Evolutionary conservation across 805 yeast species (phyloP), one percentile per base, ranked within the genome.

Genomic region (Metschnikowia peoriensis): DNA sequence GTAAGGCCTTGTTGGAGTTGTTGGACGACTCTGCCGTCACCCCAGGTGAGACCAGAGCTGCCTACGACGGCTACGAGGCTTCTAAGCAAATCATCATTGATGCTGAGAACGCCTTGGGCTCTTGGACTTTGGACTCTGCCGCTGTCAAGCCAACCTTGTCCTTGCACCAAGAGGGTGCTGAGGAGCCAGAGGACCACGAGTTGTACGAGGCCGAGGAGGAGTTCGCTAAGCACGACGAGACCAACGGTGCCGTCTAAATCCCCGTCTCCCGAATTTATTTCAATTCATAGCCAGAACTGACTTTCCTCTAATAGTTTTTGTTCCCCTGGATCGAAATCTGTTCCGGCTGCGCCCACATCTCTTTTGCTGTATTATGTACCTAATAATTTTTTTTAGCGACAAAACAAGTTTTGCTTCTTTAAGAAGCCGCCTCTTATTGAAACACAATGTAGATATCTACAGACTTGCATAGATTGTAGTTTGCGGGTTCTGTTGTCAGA

Each of bases 21-120:
- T 83, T 93, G 71, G 98, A 93, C 72, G 98, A 93, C 75, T 77
- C 94, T 61, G 96, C 98, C 59, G 97, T 94, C 60, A 93, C 97
- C 62, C 99, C 99, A 59, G 99, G 99, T 80, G 98, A 93, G 81
- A 86, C 97, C 61, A 90, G 98, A 81, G 93, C 97, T 46, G 93
- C 97, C 55, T 93, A 94, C 76, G 98, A 94, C 69, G 98, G 98
- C 62, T 93, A 91, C 73, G 97, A 93, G 72, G 97, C 97, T 54
- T 88, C 97, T 57, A 92, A 91, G 81, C 98, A 94, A 81, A 90
- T 94, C 77, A 91, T 94, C 68, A 88, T 91, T 70, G 98, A 93
- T 73, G 94, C 96, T 62, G 99, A 93, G 80, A 86, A 85, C 63
- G 96, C 97, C 57, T 82, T 93, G 67, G 96, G 96, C 57, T 82